Evolutionary conservation across 1,284 basidiomycete genomes (phyloP), one percentile per base, ranked within the genome.

Genomic region (Schizophyllum commune): DNA sequence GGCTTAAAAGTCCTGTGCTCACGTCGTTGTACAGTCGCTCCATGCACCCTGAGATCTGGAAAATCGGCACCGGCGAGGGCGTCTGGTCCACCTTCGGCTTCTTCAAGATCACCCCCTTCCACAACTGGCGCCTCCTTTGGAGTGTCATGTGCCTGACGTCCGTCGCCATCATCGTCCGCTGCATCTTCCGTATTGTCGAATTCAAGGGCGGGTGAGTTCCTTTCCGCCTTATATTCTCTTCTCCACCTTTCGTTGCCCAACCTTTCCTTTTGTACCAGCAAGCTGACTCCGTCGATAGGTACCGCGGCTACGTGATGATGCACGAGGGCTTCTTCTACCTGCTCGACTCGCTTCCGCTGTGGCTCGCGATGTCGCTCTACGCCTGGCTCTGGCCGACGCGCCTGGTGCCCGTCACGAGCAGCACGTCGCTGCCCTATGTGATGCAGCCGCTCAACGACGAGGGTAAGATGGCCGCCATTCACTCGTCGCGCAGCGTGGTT

Each of bases 101-200:
- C 4, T 65, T 64, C 55, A 63, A 57, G 47, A 15, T 62, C 21
- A 34, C 61, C 20, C 64, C 62, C 3, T 59, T 62, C 32, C 52
- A 64, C 20, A 63, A 68, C 57, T 67, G 67, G 67, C 65, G 65
- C 3, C 61, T 66, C 20, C 52, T 68, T 15, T 63, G 62, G 51
- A 63, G 47, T 55, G 27, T 59, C 15, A 60, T 65, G 58, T 62
- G 61, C 57, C 4, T 57, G 2, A 67, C 67, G 2, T 65, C 64
- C 39, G 47, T 66, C 6, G 64, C 64, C 8, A 66, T 68, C 15
- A 5, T 65, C 52, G 39, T 65, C 6, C 67, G 67, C 13, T 68
- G 60, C 13, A 27, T 61, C 21, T 67, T 67, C 62, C 63, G 66
- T 57, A 62, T 67, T 22, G 60, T 60, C 51, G 65, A 68, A 58